Evolutionary conservation across 2,329 filamentous ascomycete genomes (phyloP).

Genomic region (Aspergillus tubingensis): DNA sequence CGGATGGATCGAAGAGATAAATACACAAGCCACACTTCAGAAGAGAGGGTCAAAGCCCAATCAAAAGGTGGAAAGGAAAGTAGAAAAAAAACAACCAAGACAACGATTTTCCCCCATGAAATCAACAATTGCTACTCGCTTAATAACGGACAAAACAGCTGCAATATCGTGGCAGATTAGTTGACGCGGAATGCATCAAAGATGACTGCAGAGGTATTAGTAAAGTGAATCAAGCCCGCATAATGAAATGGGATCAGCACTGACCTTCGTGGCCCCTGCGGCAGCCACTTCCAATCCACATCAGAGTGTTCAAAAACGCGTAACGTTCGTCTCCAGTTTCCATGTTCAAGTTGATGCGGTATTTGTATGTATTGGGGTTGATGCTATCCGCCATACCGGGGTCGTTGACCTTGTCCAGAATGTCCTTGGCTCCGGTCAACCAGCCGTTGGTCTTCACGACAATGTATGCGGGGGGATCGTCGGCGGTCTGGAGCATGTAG

Average conservation of each 20-base stretch:
- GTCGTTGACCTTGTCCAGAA: slow-evolving; percentile 52
- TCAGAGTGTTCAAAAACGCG: slow-evolving; percentile 51
- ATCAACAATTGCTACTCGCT: slow-evolving; percentile 24
- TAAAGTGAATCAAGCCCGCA: not conserved
- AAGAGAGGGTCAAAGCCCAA: not conserved
- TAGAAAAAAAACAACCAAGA: slow-evolving; percentile 13
- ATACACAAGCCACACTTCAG: slow-evolving; percentile 4
- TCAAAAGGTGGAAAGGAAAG: slow-evolving; percentile 6
- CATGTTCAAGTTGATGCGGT: slow-evolving; percentile 50
- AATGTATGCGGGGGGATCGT: slow-evolving; percentile 54
- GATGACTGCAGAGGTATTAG: slow-evolving; percentile 25
- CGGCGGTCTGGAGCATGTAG: slow-evolving; percentile 53
- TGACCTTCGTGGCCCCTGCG: slow-evolving; percentile 49
- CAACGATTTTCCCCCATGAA: slow-evolving; percentile 24
- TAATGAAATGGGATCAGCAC: slow-evolving; percentile 5
- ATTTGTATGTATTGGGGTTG: slow-evolving; percentile 53
- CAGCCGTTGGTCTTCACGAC: slow-evolving; percentile 51
- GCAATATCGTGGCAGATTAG: slow-evolving; percentile 20
- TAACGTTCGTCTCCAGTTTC: slow-evolving; percentile 55
- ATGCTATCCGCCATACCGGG: slow-evolving; percentile 47
- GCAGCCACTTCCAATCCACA: slow-evolving; percentile 54
- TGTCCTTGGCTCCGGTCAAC: slow-evolving; percentile 52
- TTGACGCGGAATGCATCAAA: slow-evolving; percentile 32
- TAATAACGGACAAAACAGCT: slow-evolving; percentile 26
- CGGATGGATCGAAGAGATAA: not conserved